A percentile compares a stretch with the other conserved stretches of the same genome.
Conservation (phyloP, 2,329 filamentous ascomycete genomes). For the Plectosphaerella sp. region DNA sequence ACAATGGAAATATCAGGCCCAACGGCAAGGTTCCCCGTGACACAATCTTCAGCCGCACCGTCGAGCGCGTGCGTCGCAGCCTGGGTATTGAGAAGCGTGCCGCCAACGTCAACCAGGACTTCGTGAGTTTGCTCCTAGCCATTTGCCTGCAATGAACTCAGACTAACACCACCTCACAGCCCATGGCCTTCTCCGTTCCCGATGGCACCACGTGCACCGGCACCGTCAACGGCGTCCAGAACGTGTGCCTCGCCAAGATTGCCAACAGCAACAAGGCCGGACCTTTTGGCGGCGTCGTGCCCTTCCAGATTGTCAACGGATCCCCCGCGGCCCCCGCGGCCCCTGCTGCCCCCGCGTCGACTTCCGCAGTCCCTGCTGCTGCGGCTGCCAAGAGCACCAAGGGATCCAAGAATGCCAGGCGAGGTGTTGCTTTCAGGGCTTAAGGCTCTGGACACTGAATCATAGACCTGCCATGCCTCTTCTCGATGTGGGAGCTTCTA, state of each 20-base stretch:
- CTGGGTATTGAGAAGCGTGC: conserved; percentile 19
- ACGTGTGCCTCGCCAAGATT: conserved; percentile 38
- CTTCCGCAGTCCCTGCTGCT: neutral
- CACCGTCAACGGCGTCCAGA: conserved; percentile 21
- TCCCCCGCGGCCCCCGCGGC: conserved; percentile 5
- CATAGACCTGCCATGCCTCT: too few relatives aligned
- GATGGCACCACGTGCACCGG: conserved; percentile 33
- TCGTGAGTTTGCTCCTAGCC: conserved; percentile 11
- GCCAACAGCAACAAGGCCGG: conserved; percentile 33
- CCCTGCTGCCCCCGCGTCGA: neutral
- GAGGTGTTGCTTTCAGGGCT: conserved; percentile 1
- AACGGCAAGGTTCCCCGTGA: conserved; percentile 10
- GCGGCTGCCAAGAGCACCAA: conserved; percentile 3
- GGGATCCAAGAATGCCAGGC: neutral
- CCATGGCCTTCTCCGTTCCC: conserved; percentile 28
- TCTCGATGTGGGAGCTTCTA: too few relatives aligned
- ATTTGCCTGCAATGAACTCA: neutral
- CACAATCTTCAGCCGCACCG: conserved; percentile 12
- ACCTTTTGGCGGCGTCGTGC: conserved; percentile 34
- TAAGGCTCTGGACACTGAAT: neutral
- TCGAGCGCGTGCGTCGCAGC: conserved; percentile 6
- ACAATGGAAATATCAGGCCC: conserved; percentile 24
- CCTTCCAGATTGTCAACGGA: conserved; percentile 29
- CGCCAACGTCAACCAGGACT: conserved; percentile 21
- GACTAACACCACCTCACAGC: conserved; percentile 4